phyloP scores from a whole-genome alignment of 2,329 filamentous ascomycete species.

The Exophiala phaeomuriformis region DNA sequence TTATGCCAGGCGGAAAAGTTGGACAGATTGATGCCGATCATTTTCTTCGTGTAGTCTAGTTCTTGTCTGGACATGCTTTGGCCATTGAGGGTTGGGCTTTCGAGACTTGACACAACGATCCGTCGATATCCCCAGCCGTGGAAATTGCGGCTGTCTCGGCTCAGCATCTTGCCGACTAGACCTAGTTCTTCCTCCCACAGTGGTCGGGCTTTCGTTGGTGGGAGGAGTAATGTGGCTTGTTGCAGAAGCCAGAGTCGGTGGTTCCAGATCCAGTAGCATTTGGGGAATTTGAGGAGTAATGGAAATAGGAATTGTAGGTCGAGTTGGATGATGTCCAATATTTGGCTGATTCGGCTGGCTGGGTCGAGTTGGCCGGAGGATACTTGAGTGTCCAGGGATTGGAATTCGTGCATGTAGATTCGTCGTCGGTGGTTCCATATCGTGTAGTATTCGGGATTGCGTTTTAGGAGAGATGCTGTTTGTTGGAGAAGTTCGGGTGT shows the following conservation, averaged over 20 bases:
- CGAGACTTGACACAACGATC: slow-evolving; percentile 66
- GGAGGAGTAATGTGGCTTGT: slow-evolving; percentile 60
- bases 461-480: slow-evolving; percentile 39
- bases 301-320: slow-evolving; percentile 80
- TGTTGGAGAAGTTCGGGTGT: slow-evolving; percentile 39
- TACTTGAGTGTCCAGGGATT: slow-evolving; percentile 19
- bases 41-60: slow-evolving; percentile 82
- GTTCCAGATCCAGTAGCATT: slow-evolving; percentile 99
- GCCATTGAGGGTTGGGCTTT: slow-evolving; percentile 48
- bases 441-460: slow-evolving; percentile 45
- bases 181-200: slow-evolving; percentile 81
- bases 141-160: slow-evolving; percentile 80
- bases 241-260: slow-evolving; percentile 80
- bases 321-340: slow-evolving; percentile 53
- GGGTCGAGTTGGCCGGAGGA: slow-evolving; percentile 27
- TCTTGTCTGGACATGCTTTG: slow-evolving; percentile 68
- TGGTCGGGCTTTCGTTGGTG: slow-evolving; percentile 47
- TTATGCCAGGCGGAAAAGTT: slow-evolving; percentile 98
- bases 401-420: slow-evolving; percentile 35
- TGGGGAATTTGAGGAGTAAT: slow-evolving; percentile 76
- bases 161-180: slow-evolving; percentile 81
- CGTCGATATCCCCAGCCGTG: slow-evolving; percentile 93
- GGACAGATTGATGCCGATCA: slow-evolving; percentile 76
- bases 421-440: slow-evolving; percentile 56
- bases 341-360: slow-evolving; percentile 29